Evolutionary conservation across 306 rosid genomes (phyloP), one percentile per base, ranked within the genome.

Genomic region (Prunus kanzakura): DNA sequence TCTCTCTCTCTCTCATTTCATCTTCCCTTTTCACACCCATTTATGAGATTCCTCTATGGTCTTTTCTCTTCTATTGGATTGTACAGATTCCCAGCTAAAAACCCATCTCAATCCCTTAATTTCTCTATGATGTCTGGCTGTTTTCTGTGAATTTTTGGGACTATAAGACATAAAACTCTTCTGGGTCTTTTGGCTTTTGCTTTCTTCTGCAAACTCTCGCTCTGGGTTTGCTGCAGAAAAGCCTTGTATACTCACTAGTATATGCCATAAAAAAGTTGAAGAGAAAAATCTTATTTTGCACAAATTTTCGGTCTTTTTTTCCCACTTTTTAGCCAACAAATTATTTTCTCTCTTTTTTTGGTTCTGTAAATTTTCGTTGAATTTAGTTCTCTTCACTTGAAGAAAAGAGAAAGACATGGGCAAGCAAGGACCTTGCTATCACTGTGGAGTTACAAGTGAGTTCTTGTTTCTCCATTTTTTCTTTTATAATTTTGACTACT

Each of bases 371-470:
- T 75, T 83, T 86, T 80, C 57, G 55, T 82, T 79, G 73, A 84
- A 82, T 88, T 71, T 76, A 14, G 64, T 71, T 79, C 71, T 81
- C 79, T 81, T 78, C 76, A 78, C 82, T 83, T 75, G 90, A 77
- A 85, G 78, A 68, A 86, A 85, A 84, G 78, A 77, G 83, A 78
- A 85, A 88, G 84, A 79, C 77, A 96, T 96, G 99, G 99, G 93
- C 77, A 96, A 96, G 84, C 96, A 96, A 72, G 99, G 99, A 18
- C 99, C 99, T 85, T 96, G 99, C 91, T 84, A 87, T 91, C 99
- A 96, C 98, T 96, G 99, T 93, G 98, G 98, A 91, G 99, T 96
- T 87, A 88, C 98, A 83, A 96, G 99, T 96, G 98, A 96, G 99
- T 93, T 91, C 83, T 92, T 92, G 96, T 91, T 89, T 85, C 93